These are phyloP conservation scores for Coniochaeta ligniaria DNA, from an alignment of 2,329 filamentous ascomycete species.

Conservation along the genomic window DNA sequence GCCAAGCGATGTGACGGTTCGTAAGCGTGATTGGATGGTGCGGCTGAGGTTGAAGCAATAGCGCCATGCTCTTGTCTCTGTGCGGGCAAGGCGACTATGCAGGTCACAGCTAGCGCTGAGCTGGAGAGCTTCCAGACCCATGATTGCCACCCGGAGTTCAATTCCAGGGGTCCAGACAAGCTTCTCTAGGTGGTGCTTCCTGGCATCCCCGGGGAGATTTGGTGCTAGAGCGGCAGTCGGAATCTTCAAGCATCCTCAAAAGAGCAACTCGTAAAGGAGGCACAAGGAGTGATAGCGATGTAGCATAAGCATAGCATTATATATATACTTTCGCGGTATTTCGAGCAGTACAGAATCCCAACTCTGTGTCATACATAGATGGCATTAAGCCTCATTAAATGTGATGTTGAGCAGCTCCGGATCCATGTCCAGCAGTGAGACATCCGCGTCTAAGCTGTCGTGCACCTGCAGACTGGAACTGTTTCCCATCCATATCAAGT, in stretches of 20 bases:
- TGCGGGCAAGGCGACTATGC: background rate
- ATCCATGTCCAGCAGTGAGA: slow-evolving; percentile 1
- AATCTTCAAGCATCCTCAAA: no score
- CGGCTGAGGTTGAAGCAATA: background rate
- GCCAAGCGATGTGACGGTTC: background rate
- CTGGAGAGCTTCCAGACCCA: background rate
- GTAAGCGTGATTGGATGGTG: background rate
- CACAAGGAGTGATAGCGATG: no score
- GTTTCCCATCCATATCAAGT: slow-evolving; percentile 10
- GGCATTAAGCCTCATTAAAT: background rate
- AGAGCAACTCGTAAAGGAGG: no score
- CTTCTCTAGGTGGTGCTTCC: background rate
- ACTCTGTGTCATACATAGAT: background rate
- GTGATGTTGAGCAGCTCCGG: slow-evolving; percentile 2
- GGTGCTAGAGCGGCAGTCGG: background rate
- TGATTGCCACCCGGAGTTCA: background rate
- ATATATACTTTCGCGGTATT: background rate
- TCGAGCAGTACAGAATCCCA: background rate
- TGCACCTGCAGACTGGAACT: background rate
- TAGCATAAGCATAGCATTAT: background rate
- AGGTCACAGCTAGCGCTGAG: background rate
- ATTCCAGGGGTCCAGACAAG: background rate
- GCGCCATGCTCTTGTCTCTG: background rate
- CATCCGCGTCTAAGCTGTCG: background rate
- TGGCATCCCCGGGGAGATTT: no score